A percentile compares a stretch with the other conserved stretches of the same genome.
Evolutionary conservation across 73 alveolate species (phyloP).

Genomic region (Paramecium pentaurelia): DNA sequence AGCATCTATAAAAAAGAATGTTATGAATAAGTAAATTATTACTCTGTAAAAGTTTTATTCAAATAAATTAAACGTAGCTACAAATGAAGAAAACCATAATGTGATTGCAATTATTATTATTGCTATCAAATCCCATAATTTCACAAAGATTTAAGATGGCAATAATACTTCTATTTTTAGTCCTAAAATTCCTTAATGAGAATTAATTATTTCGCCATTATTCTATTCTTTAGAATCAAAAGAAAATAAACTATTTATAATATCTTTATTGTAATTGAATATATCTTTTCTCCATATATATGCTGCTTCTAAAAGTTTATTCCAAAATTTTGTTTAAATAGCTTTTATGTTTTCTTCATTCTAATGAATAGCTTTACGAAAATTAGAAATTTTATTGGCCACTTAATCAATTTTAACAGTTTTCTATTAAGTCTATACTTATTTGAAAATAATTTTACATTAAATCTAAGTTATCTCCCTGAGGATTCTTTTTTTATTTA

Average conservation of each 20-base stretch:
- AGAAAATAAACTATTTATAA: neutral
- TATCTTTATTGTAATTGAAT: neutral
- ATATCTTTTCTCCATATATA: neutral
- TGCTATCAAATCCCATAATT: neutral
- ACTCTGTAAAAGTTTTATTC: neutral
- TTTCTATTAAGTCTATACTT: neutral
- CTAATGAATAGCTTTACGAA: neutral
- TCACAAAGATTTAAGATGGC: neutral
- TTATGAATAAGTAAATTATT: neutral
- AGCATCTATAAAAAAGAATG: neutral
- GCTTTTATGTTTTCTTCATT: neutral
- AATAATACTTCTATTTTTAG: neutral
- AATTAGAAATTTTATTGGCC: neutral
- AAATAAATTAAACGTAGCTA: neutral
- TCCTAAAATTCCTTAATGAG: neutral
- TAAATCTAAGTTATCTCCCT: neutral
- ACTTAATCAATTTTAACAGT: neutral
- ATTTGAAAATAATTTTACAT: neutral
- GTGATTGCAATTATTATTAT: neutral
- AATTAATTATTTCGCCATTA: neutral
- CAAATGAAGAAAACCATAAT: neutral
- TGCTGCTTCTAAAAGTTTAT: neutral
- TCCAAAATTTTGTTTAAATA: neutral
- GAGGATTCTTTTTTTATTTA: neutral
- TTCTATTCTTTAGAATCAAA: neutral